These are phyloP conservation scores for Fraxinus quadrangulata DNA, from an alignment of 257 asterid genomes.

Conservation along the genomic window DNA sequence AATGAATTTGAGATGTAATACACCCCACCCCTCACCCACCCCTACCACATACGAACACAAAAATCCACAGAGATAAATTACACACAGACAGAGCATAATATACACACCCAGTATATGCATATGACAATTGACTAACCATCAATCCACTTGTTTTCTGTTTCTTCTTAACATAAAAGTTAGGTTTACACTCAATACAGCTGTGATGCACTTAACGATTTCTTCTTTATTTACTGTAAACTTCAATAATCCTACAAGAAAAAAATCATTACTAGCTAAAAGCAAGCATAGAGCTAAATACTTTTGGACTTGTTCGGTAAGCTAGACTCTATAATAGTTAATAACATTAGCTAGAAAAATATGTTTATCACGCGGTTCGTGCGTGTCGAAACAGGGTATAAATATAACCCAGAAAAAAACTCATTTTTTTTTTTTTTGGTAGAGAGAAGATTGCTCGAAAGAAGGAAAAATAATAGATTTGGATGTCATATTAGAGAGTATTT, in stretches of 20 bases:
- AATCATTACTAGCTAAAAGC: background rate
- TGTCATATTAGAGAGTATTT: too few relatives aligned
- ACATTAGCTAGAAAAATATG: too few relatives aligned
- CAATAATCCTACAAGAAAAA: background rate
- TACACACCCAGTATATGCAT: background rate
- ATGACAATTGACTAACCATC: constrained; percentile 11
- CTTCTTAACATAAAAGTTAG: constrained; percentile 16
- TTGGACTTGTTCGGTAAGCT: background rate
- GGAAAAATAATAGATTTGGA: too few relatives aligned
- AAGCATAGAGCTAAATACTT: background rate
- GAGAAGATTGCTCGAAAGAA: too few relatives aligned
- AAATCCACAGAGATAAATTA: background rate
- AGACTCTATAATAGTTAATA: background rate
- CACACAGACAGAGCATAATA: background rate
- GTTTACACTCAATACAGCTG: constrained; percentile 23
- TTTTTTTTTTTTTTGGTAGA: too few relatives aligned
- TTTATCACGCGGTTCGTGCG: too few relatives aligned
- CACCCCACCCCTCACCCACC: background rate
- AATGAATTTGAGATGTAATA: background rate
- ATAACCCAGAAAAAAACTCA: too few relatives aligned
- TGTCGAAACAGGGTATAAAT: too few relatives aligned
- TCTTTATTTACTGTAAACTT: background rate
- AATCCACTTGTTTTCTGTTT: constrained; percentile 17
- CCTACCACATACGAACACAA: background rate
- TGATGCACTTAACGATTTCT: constrained; percentile 16